Evolutionary conservation across 2,329 filamentous ascomycete genomes (phyloP).

Genomic region (Aspergillus transmontanensis): DNA sequence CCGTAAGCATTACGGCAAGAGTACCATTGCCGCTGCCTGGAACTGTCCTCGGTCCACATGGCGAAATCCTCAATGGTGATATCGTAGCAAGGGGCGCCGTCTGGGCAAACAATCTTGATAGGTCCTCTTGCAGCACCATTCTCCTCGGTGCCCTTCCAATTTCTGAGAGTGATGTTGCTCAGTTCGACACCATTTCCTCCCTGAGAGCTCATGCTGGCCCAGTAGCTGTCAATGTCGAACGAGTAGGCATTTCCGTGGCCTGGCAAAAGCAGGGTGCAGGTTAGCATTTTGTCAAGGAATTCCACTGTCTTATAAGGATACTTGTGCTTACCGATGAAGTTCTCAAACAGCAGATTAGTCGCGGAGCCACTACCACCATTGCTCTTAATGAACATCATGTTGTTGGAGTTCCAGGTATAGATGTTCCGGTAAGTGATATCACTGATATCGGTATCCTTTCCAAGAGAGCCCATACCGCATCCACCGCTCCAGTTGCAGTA

Average conservation of each 20-base stretch:
- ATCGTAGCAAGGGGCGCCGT: conserved; percentile 55
- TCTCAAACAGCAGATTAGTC: conserved; percentile 54
- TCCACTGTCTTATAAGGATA: no score
- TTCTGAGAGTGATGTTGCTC: conserved; percentile 54
- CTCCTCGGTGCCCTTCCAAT: conserved; percentile 57
- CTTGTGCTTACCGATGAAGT: conserved; percentile 51
- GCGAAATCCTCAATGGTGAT: conserved; percentile 55
- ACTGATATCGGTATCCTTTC: conserved; percentile 51
- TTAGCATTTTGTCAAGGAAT: background rate
- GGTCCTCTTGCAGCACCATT: conserved; percentile 56
- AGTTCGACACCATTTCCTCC: conserved; percentile 56
- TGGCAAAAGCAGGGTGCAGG: conserved; percentile 1
- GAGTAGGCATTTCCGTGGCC: conserved; percentile 62
- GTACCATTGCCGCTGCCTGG: conserved; percentile 34
- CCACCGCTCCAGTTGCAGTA: conserved; percentile 66
- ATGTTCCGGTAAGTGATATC: conserved; percentile 58
- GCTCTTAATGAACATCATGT: conserved; percentile 65
- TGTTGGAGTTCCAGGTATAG: conserved; percentile 60
- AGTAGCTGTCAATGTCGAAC: conserved; percentile 58
- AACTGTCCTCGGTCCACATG: conserved; percentile 42
- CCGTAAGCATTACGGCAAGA: conserved; percentile 55
- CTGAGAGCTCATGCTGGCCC: conserved; percentile 46
- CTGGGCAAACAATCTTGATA: conserved; percentile 56
- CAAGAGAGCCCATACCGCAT: conserved; percentile 60
- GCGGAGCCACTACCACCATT: conserved; percentile 59